phyloP scores from a whole-genome alignment of 208 protist species.

The Trypanosoma melophagium region DNA sequence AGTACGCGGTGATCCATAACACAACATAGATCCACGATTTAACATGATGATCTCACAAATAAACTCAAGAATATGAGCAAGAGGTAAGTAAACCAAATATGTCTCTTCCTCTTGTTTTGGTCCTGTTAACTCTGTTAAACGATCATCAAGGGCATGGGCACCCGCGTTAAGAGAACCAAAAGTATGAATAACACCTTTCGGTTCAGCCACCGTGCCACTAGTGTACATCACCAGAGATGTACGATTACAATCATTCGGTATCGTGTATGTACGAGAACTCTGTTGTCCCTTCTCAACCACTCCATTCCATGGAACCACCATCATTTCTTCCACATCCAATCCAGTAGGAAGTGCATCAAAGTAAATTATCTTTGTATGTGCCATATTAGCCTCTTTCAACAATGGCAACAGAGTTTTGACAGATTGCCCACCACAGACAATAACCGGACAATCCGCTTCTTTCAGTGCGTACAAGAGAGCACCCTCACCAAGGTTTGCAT shows the following conservation, averaged over 20 bases:
- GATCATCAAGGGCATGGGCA: constrained; percentile 28
- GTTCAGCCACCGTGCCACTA: constrained; percentile 50
- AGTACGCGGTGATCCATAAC: constrained; percentile 69
- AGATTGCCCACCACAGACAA: constrained; percentile 69
- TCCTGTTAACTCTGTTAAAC: constrained; percentile 26
- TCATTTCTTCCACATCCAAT: constrained; percentile 18
- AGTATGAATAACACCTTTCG: constrained; percentile 83
- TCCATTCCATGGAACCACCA: constrained; percentile 47
- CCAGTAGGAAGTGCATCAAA: constrained; percentile 42
- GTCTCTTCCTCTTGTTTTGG: constrained; percentile 48
- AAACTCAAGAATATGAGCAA: constrained; percentile 82
- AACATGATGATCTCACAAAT: constrained; percentile 48
- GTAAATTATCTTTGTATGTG: constrained; percentile 55
- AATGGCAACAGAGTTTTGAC: constrained; percentile 45
- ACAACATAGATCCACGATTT: constrained; percentile 42
- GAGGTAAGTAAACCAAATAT: constrained; percentile 80
- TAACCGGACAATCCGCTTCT: constrained; percentile 62
- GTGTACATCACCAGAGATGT: constrained; percentile 83
- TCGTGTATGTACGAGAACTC: constrained; percentile 15
- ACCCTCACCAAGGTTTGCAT: constrained; percentile 82
- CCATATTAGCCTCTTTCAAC: constrained; percentile 39
- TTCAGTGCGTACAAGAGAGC: constrained; percentile 62
- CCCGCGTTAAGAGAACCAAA: constrained; percentile 54
- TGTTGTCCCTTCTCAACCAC: constrained; percentile 40
- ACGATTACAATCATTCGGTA: constrained; percentile 40